A percentile compares a stretch with the other conserved stretches of the same genome.
Conservation (phyloP, 2,329 filamentous ascomycete genomes). For the Paraconiothyrium brasiliense region DNA sequence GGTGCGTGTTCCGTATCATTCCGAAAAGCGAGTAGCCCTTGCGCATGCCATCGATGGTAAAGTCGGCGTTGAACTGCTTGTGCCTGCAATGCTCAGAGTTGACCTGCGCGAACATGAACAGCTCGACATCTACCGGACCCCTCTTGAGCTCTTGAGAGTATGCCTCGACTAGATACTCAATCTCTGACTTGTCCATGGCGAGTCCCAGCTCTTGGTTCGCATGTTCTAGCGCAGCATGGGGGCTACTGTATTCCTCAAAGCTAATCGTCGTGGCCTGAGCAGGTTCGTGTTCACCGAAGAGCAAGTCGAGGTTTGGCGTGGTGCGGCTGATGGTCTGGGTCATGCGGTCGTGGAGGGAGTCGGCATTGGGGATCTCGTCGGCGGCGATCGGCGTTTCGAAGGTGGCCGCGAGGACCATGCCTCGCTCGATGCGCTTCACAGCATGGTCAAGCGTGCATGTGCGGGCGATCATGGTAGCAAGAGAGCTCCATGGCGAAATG, state of each 20-base stretch:
- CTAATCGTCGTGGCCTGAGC: slow-evolving; percentile 77
- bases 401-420: slow-evolving; percentile 75
- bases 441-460: slow-evolving; percentile 83
- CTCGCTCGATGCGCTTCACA: slow-evolving; percentile 84
- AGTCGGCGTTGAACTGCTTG: slow-evolving; percentile 96
- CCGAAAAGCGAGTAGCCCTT: slow-evolving; percentile 86
- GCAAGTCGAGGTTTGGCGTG: slow-evolving; percentile 73
- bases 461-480: slow-evolving; percentile 91
- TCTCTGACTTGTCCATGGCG: slow-evolving; percentile 86
- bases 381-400: slow-evolving; percentile 64
- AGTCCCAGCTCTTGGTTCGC: slow-evolving; percentile 88
- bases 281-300: slow-evolving; percentile 78
- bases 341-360: slow-evolving; percentile 92
- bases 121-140: slow-evolving; percentile 85
- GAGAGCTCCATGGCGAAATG: slow-evolving; percentile 96
- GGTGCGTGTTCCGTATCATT: slow-evolving; percentile 97
- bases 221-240: slow-evolving; percentile 76
- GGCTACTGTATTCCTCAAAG: slow-evolving; percentile 69
- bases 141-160: slow-evolving; percentile 73
- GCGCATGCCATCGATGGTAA: slow-evolving; percentile 87
- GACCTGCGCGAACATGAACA: slow-evolving; percentile 99
- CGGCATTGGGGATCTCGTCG: slow-evolving; percentile 67
- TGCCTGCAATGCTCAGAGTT: slow-evolving; percentile 93
- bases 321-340: slow-evolving; percentile 79
- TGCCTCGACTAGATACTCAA: slow-evolving; percentile 90